These are phyloP conservation scores for Rhododendron ovatum DNA, from an alignment of 148 eudicot species.

Conservation along the genomic window DNA sequence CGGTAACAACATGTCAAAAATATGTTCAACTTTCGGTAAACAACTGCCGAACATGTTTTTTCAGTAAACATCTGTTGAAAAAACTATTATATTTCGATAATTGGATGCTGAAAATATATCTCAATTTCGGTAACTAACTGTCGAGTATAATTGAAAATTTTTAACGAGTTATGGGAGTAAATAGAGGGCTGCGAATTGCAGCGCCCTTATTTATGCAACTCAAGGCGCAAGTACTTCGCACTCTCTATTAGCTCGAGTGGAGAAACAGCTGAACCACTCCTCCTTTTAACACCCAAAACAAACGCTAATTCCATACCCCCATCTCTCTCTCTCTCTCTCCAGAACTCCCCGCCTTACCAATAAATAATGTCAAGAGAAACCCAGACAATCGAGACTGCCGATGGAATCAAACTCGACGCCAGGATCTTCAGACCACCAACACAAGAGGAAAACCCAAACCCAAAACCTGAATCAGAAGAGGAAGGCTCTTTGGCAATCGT, in stretches of 20 bases:
- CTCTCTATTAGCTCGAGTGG: not conserved
- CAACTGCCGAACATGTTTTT: no score
- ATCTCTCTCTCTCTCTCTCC: not conserved
- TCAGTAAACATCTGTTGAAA: no score
- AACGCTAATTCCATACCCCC: not conserved
- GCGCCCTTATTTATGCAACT: no score
- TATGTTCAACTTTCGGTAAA: no score
- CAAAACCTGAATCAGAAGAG: not conserved
- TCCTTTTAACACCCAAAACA: not conserved
- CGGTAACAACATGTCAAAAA: no score
- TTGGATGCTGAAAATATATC: no score
- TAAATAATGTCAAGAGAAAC: slow-evolving; percentile 18
- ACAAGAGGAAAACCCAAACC: not conserved
- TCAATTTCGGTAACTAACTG: no score
- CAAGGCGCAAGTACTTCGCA: no score
- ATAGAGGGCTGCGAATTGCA: no score
- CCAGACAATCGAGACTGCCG: slow-evolving; percentile 25
- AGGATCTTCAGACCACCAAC: slow-evolving; percentile 28
- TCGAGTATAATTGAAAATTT: no score
- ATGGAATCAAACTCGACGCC: slow-evolving; percentile 35
- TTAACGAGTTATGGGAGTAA: no score
- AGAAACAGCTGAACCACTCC: not conserved
- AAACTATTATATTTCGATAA: no score
- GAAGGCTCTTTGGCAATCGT: slow-evolving; percentile 2
- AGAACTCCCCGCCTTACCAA: not conserved